These are phyloP conservation scores for Eucalyptus tenuipes DNA, from an alignment of 345 rosid species.

Conservation along the genomic window DNA sequence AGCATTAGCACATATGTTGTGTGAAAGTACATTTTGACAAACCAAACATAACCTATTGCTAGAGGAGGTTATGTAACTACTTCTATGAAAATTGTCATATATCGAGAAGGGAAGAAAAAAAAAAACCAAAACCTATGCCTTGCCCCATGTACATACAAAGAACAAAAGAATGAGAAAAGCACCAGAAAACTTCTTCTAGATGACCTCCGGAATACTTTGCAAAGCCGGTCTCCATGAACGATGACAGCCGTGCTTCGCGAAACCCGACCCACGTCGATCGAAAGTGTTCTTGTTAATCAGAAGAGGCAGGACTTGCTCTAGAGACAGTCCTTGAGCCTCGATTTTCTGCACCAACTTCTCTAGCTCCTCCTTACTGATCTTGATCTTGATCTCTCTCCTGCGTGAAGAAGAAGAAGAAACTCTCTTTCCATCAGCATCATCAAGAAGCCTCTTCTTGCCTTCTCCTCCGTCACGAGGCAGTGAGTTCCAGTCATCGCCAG, in stretches of 20 bases:
- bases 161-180: background rate
- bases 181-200: background rate
- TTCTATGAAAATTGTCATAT: background rate
- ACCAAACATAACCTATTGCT: background rate
- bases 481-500: conserved; percentile 24
- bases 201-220: background rate
- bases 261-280: background rate
- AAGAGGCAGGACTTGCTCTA: background rate
- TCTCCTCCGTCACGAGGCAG: background rate
- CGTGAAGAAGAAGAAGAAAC: too few relatives aligned
- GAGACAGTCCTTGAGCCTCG: background rate
- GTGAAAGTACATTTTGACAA: background rate
- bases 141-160: background rate
- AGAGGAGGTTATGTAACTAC: background rate
- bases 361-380: background rate
- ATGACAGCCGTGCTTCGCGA: background rate
- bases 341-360: background rate
- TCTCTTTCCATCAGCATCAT: background rate
- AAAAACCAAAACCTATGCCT: background rate
- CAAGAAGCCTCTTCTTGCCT: background rate
- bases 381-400: too few relatives aligned
- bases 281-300: background rate
- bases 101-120: background rate
- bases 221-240: background rate
- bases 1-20: background rate